Base-by-base conservation (phyloP, 495 filamentous ascomycete genomes). In the Trichoderma orchidacearum region DNA sequence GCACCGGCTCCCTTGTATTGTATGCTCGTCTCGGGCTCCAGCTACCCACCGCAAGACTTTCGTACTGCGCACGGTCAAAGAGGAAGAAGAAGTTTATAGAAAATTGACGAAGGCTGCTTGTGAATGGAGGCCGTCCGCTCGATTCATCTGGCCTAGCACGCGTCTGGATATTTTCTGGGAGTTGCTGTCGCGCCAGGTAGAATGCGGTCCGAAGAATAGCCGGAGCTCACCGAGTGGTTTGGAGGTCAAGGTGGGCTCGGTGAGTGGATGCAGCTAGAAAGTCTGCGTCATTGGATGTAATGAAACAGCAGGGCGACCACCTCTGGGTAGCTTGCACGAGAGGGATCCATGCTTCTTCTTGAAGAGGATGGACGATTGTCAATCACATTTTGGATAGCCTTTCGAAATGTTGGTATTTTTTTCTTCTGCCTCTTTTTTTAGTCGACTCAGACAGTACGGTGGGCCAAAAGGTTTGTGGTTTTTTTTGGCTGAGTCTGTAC, bases 141-240 rank as follows among this genome's bases (percentile, higher is more conserved):
- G 3, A 48, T 27, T 48, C 18, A 9, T 27, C 27, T 48, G 17
- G 18, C 41, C 41, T 13, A 27, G 41, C 41, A 36, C 32, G 53
- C 53, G 53, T 36, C 32, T 55, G 18, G 53, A 36, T 55, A 17
- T 34, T 55, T 55, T 45, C 38, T 36, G 15, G 18, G 31, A 36
- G 53, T 31, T 48, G 41, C 17, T 25, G 30, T 29, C 32, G 32
- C 53, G 31, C 25, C 31, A 17, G 3, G 53, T n/a, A 13, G 30
- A 31, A 21, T 36, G 53, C 30, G 23, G 18, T 53, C 51, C 51
- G 51, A 18, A 0, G 27, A 30, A 30, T 30, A 53, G 28, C 51
- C 51, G 51, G 51, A 17, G 7, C 29, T 52, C 50, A 52, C 50
- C 50, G 50, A 52, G 25, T 7, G 9, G 2, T 28, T n/a, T 30